Conservation (phyloP, 2,329 filamentous ascomycete species). For the Hypoxylon sp. region DNA sequence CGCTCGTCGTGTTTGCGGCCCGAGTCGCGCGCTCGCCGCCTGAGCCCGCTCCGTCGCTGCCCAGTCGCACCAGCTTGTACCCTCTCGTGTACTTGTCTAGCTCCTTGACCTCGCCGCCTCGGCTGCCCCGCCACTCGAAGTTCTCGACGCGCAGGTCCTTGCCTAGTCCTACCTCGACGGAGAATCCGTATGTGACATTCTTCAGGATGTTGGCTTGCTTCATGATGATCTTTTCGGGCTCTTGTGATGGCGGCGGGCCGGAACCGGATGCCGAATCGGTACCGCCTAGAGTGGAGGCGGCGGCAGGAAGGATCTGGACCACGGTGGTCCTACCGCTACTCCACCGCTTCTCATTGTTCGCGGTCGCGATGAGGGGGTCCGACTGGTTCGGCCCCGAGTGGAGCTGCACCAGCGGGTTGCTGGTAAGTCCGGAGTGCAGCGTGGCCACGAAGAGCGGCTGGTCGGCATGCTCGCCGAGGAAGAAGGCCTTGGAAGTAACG, state of each 20-base stretch:
- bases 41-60: slow-evolving; percentile 15
- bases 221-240: slow-evolving; percentile 11
- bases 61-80: slow-evolving; percentile 49
- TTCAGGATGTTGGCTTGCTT: slow-evolving; percentile 17
- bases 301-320: slow-evolving; percentile 23
- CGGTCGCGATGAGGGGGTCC: slow-evolving; percentile 44
- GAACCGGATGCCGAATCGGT: neutral
- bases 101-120: slow-evolving; percentile 42
- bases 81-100: slow-evolving; percentile 38
- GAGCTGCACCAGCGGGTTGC: slow-evolving; percentile 43
- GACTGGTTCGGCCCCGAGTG: slow-evolving; percentile 37
- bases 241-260: neutral
- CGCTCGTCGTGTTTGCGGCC: slow-evolving; percentile 37
- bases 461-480: slow-evolving; percentile 44
- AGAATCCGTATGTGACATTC: slow-evolving; percentile 28
- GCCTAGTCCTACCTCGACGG: slow-evolving; percentile 40
- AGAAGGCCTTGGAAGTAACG: slow-evolving; percentile 32
- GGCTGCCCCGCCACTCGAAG: slow-evolving; percentile 50
- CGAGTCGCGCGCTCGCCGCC: slow-evolving; percentile 38
- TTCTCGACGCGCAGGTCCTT: slow-evolving; percentile 40
- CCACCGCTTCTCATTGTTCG: slow-evolving; percentile 26
- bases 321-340: slow-evolving; percentile 20
- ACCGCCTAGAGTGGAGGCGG: neutral
- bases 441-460: slow-evolving; percentile 43
- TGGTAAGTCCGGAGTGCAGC: slow-evolving; percentile 38